These are phyloP conservation scores for Pseudocercospora musae DNA, from an alignment of 2,329 filamentous ascomycete species.

Conservation along the genomic window DNA sequence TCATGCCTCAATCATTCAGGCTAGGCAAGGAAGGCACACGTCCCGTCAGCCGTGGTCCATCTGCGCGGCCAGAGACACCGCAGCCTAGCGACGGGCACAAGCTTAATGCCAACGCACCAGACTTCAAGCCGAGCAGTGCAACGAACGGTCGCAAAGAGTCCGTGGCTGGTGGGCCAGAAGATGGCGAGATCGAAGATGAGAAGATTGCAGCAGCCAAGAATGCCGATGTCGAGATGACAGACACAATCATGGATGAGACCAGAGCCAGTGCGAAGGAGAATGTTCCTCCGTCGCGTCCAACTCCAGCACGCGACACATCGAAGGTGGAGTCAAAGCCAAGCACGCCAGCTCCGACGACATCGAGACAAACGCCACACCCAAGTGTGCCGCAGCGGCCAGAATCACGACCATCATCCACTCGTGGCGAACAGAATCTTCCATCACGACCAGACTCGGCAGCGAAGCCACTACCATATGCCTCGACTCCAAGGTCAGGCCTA, in stretches of 20 bases:
- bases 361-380: constrained; percentile 17
- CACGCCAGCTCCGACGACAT: constrained; percentile 21
- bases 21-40: constrained; percentile 28
- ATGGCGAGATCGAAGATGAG: constrained; percentile 68
- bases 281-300: not conserved
- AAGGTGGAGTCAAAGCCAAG: constrained; percentile 22
- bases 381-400: constrained; percentile 35
- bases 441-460: constrained; percentile 21
- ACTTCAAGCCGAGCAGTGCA: constrained; percentile 57
- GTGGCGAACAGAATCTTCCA: constrained; percentile 23
- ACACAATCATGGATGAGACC: constrained; percentile 21
- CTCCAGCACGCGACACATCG: constrained; percentile 10
- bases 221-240: constrained; percentile 27
- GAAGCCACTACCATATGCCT: constrained; percentile 14
- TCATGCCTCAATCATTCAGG: constrained; percentile 70
- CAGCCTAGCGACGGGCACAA: constrained; percentile 44
- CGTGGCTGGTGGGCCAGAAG: constrained; percentile 50
- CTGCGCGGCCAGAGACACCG: constrained; percentile 38
- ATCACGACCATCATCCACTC: constrained; percentile 30
- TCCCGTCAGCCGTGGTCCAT: constrained; percentile 29
- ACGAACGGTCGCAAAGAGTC: constrained; percentile 36
- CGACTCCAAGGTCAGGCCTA: constrained; percentile 1
- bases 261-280: constrained; percentile 9
- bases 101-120: constrained; percentile 55
- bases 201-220: constrained; percentile 36